These are phyloP conservation scores for Collybiopsis confluens DNA, from an alignment of 768 basidiomycete species.

Conservation along the genomic window DNA sequence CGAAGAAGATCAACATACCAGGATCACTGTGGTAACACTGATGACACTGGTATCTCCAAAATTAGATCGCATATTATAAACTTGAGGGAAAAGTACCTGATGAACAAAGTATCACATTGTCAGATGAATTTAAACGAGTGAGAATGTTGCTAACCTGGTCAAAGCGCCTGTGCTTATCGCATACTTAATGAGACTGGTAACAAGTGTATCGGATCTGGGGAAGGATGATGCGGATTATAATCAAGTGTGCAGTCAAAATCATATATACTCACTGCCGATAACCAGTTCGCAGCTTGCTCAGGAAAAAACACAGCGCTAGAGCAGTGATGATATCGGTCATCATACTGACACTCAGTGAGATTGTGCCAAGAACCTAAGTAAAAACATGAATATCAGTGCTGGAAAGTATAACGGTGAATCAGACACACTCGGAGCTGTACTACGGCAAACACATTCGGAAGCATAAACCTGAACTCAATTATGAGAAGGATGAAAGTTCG, in stretches of 20 bases:
- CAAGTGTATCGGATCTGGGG: slow-evolving; percentile 48
- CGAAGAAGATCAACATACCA: slow-evolving; percentile 31
- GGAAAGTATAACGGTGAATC: not conserved
- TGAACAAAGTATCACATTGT: not conserved
- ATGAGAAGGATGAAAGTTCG: not conserved
- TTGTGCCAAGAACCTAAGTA: slow-evolving; percentile 43
- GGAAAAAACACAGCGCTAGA: slow-evolving; percentile 51
- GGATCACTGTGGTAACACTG: slow-evolving; percentile 47
- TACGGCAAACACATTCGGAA: slow-evolving; percentile 39
- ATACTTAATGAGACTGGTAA: slow-evolving; percentile 52
- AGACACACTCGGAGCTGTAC: slow-evolving; percentile 39
- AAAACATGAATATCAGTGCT: not conserved
- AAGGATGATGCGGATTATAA: not conserved
- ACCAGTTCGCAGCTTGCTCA: slow-evolving; percentile 54
- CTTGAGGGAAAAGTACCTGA: not conserved
- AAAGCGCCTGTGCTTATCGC: slow-evolving; percentile 65
- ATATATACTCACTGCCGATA: slow-evolving; percentile 35
- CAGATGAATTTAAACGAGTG: not conserved
- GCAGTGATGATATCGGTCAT: slow-evolving; percentile 59
- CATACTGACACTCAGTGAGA: slow-evolving; percentile 50
- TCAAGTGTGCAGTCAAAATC: not conserved
- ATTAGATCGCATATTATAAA: slow-evolving; percentile 2
- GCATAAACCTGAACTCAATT: slow-evolving; percentile 29
- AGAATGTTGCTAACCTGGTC: slow-evolving; percentile 40
- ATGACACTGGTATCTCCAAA: slow-evolving; percentile 27